phyloP scores from a whole-genome alignment of 1,284 basidiomycete genomes.

The Mycena sp. region DNA sequence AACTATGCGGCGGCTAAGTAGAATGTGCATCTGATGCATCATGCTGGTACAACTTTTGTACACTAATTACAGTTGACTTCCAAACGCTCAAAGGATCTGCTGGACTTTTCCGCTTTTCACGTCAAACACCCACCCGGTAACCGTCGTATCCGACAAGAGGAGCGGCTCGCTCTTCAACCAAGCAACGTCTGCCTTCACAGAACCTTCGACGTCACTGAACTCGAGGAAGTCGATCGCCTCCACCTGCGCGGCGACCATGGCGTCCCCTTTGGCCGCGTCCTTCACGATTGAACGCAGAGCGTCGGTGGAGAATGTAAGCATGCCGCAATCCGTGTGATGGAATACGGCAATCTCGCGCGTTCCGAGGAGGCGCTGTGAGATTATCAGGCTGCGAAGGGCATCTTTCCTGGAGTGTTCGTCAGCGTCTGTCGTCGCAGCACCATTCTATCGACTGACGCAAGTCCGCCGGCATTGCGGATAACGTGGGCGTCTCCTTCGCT shows the following conservation, averaged over 20 bases:
- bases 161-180: slow-evolving; percentile 65
- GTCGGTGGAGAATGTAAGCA: slow-evolving; percentile 47
- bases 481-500: slow-evolving; percentile 74
- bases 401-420: slow-evolving; percentile 52
- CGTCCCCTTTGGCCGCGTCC: slow-evolving; percentile 51
- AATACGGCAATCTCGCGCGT: slow-evolving; percentile 72
- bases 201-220: slow-evolving; percentile 61
- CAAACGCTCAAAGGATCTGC: slow-evolving; percentile 17
- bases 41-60: too few relatives aligned
- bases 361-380: slow-evolving; percentile 72
- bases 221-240: slow-evolving; percentile 67
- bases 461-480: slow-evolving; percentile 74
- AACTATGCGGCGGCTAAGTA: too few relatives aligned
- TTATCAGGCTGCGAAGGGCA: slow-evolving; percentile 68
- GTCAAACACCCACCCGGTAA: slow-evolving; percentile 74
- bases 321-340: slow-evolving; percentile 74
- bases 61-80: too few relatives aligned
- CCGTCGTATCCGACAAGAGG: slow-evolving; percentile 58
- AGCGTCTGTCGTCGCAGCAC: too few relatives aligned
- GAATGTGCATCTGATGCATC: too few relatives aligned
- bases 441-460: slow-evolving; percentile 62
- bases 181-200: slow-evolving; percentile 64
- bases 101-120: slow-evolving; percentile 67
- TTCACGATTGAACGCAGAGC: slow-evolving; percentile 60
- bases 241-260: slow-evolving; percentile 49